Percentiles rank a stretch among this genome's conserved stretches.
Evolutionary conservation across 2,329 filamentous ascomycete species (phyloP).

Genomic region (Triangularia setosa): DNA sequence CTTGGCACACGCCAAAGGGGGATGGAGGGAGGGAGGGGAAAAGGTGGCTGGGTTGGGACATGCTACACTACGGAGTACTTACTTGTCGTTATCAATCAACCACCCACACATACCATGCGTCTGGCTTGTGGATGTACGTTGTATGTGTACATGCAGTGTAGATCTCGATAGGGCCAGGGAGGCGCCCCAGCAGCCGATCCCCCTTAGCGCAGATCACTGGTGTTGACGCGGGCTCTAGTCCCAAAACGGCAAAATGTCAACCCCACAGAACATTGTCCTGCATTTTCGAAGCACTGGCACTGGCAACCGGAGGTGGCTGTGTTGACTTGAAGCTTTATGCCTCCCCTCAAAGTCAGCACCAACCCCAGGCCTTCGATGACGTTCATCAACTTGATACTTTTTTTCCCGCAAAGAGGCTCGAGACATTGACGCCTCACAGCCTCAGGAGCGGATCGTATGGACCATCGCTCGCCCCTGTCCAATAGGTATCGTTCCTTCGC

Average conservation of each 20-base stretch:
- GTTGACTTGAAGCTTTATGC: constrained; percentile 2
- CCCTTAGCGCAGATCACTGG: constrained; percentile 6
- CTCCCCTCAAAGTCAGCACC: neutral
- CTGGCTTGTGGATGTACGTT: neutral
- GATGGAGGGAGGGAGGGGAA: neutral
- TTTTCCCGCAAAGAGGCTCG: neutral
- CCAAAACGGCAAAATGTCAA: constrained; percentile 3
- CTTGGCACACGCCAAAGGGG: neutral
- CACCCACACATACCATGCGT: neutral
- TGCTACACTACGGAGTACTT: neutral
- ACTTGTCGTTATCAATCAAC: constrained; percentile 5
- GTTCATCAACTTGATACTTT: neutral
- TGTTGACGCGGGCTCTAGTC: neutral
- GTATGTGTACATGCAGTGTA: neutral
- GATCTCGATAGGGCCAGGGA: neutral
- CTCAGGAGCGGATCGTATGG: constrained; percentile 1
- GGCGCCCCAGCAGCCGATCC: constrained; percentile 2
- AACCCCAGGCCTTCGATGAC: neutral
- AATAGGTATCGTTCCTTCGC: neutral
- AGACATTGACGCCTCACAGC: constrained; percentile 10
- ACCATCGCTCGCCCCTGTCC: neutral
- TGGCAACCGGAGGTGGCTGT: constrained; percentile 8
- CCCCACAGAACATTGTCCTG: neutral
- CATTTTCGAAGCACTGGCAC: neutral
- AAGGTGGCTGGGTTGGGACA: neutral